phyloP scores from a whole-genome alignment of 371 early-diverging fungal genomes.

The Smittium mucronatum region DNA sequence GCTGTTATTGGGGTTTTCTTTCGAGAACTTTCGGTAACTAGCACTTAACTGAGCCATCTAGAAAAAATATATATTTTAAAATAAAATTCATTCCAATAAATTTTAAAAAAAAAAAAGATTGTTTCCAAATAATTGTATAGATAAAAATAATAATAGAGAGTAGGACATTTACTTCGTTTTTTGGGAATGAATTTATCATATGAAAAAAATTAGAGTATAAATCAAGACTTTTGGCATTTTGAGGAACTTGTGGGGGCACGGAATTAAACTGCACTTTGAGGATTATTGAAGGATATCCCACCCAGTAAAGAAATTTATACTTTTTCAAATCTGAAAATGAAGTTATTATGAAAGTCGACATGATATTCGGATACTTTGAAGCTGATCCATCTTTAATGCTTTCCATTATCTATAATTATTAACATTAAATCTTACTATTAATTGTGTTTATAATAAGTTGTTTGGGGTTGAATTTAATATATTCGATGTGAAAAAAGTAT shows the following conservation, averaged over 20 bases:
- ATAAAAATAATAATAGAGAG: no score
- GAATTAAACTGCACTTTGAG: conserved; percentile 18
- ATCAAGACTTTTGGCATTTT: no score
- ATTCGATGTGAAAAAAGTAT: no score
- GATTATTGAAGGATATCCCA: conserved; percentile 67
- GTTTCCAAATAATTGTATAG: no score
- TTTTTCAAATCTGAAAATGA: conserved; percentile 88
- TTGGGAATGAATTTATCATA: no score
- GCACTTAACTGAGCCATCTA: neutral
- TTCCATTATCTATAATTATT: neutral
- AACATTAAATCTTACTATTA: neutral
- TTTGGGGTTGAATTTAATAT: no score
- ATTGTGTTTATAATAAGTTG: neutral
- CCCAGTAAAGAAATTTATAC: conserved; percentile 87
- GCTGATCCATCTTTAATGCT: conserved; percentile 37
- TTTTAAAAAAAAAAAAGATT: neutral
- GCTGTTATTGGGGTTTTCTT: neutral
- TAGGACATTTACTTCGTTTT: no score
- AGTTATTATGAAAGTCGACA: conserved; percentile 55
- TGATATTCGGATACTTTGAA: conserved; percentile 39
- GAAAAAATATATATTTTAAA: neutral
- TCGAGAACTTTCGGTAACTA: neutral
- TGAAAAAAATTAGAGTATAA: no score
- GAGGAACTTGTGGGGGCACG: neutral
- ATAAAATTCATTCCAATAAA: neutral